phyloP scores from a whole-genome alignment of 495 filamentous ascomycete genomes.

The Clavariopsis aquatica region DNA sequence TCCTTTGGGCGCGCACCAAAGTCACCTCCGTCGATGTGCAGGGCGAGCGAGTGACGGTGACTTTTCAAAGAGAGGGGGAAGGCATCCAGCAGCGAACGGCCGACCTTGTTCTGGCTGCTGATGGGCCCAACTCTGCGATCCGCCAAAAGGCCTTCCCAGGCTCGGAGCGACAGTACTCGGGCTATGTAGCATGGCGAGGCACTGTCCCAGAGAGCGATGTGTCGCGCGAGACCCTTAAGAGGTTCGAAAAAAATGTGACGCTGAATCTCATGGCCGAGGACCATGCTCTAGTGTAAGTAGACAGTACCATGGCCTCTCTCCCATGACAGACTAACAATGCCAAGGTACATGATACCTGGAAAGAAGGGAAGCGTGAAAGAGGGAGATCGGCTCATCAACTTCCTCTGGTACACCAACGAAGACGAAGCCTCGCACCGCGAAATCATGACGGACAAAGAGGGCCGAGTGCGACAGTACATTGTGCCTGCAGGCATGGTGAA shows the following conservation, averaged over 20 bases:
- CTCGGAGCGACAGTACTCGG: constrained; percentile 53
- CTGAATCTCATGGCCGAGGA: constrained; percentile 21
- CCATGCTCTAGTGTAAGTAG: constrained; percentile 51
- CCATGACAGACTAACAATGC: too few species aligned
- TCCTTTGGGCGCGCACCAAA: background rate
- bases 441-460: constrained; percentile 56
- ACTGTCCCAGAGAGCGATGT: constrained; percentile 44
- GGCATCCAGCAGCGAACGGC: constrained; percentile 43
- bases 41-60: background rate
- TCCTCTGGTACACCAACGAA: constrained; percentile 60
- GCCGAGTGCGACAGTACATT: constrained; percentile 49
- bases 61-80: background rate
- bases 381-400: constrained; percentile 52
- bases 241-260: constrained; percentile 22
- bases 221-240: background rate
- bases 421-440: constrained; percentile 48
- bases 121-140: constrained; percentile 57
- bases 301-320: too few species aligned
- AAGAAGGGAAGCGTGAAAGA: constrained; percentile 51
- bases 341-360: constrained; percentile 45
- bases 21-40: background rate
- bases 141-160: constrained; percentile 50
- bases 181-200: constrained; percentile 58
- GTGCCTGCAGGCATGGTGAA: constrained; percentile 52
- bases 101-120: constrained; percentile 56